A percentile compares a stretch with the other conserved stretches of the same genome.
phyloP scores from a whole-genome alignment of 495 filamentous ascomycete genomes.

The Acidomyces sp. region DNA sequence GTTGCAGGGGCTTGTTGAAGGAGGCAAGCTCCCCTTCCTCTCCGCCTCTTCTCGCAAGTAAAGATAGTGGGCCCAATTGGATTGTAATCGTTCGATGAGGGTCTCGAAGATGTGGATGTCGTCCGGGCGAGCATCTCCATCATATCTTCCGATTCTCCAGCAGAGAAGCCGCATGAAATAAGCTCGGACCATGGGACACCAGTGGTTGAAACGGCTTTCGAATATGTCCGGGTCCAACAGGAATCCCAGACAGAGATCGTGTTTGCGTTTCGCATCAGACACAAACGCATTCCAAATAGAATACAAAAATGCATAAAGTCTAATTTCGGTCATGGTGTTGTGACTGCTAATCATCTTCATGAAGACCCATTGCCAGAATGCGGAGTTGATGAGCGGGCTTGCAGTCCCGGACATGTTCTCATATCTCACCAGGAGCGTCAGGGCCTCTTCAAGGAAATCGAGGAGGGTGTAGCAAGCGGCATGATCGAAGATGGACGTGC shows the following conservation, averaged over 20 bases:
- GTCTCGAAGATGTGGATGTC: conserved; percentile 51
- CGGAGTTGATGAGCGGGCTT: conserved; percentile 52
- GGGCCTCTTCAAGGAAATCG: conserved; percentile 77
- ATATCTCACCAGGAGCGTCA: conserved; percentile 47
- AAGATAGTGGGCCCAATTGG: conserved; percentile 67
- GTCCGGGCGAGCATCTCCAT: conserved; percentile 41
- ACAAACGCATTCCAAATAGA: conserved; percentile 65
- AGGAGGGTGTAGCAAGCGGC: conserved; percentile 83
- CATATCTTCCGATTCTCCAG: conserved; percentile 78
- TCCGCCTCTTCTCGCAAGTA: conserved; percentile 55
- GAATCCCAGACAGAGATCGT: conserved; percentile 62
- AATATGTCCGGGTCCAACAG: conserved; percentile 68
- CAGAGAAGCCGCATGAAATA: conserved; percentile 91
- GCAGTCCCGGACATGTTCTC: conserved; percentile 34
- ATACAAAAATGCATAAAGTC: conserved; percentile 77
- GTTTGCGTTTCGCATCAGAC: conserved; percentile 53
- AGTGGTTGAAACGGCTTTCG: conserved; percentile 80
- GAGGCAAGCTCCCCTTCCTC: conserved; percentile 37
- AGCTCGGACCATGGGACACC: conserved; percentile 95
- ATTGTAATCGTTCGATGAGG: conserved; percentile 55
- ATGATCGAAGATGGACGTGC: conserved; percentile 72
- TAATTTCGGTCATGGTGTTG: conserved; percentile 88
- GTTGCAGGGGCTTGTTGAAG: conserved; percentile 69
- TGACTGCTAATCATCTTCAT: conserved; percentile 73
- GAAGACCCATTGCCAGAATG: conserved; percentile 79